A percentile compares a stretch with the other conserved stretches of the same genome.
phyloP scores from a whole-genome alignment of 345 rosid species.

The Euclidium syriacum region DNA sequence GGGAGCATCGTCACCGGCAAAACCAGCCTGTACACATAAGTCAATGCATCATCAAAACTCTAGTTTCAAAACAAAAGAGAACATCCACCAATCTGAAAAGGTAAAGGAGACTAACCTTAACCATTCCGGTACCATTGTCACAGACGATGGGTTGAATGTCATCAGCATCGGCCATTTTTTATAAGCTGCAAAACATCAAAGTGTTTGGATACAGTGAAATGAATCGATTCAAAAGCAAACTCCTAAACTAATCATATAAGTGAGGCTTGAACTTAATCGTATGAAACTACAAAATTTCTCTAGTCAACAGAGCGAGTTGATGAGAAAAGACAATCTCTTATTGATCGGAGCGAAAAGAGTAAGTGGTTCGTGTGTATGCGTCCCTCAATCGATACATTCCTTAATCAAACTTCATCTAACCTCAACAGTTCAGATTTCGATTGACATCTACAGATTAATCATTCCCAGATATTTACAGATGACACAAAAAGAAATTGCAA shows the following conservation, averaged over 20 bases:
- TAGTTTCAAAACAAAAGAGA: neutral
- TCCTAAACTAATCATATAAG: neutral
- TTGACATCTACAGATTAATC: neutral
- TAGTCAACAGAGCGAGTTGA: neutral
- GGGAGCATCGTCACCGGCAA: constrained; percentile 64
- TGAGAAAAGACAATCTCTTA: neutral
- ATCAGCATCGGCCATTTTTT: constrained; percentile 38
- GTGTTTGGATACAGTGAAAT: neutral
- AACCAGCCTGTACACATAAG: constrained; percentile 39
- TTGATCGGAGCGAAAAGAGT: neutral
- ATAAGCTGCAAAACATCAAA: constrained; percentile 19
- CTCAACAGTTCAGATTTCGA: constrained; percentile 5
- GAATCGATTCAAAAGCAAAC: neutral
- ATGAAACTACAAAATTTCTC: neutral
- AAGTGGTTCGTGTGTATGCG: neutral
- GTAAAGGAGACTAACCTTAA: constrained; percentile 27
- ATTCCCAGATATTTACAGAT: neutral
- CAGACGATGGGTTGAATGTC: constrained; percentile 40
- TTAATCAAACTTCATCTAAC: neutral
- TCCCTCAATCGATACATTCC: neutral
- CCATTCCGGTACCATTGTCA: constrained; percentile 43
- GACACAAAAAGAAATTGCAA: neutral
- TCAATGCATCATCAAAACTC: neutral
- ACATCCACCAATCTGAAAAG: neutral
- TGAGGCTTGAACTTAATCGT: neutral